These are phyloP conservation scores for Limnanthes douglasii DNA, from an alignment of 345 rosid species.

Conservation along the genomic window DNA sequence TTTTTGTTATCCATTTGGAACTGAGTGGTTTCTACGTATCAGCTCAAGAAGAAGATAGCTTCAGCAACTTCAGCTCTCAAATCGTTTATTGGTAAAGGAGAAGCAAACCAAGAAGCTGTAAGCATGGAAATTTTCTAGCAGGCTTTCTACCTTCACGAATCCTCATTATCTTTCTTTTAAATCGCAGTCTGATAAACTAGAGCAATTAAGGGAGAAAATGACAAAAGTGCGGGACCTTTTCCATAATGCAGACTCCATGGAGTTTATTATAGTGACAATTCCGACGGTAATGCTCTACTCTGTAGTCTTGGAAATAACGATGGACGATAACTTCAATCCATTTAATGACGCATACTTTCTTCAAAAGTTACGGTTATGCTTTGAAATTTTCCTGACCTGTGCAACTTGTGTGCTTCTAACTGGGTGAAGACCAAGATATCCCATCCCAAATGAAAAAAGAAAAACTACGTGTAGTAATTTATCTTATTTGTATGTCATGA, in stretches of 20 bases:
- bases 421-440: too few relatives aligned
- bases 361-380: too few relatives aligned
- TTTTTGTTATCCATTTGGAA: neutral
- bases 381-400: too few relatives aligned
- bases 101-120: conserved; percentile 32
- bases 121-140: conserved; percentile 13
- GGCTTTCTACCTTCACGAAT: neutral
- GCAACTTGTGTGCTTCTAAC: too few relatives aligned
- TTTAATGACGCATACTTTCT: too few relatives aligned
- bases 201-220: conserved; percentile 51
- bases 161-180: conserved; percentile 7
- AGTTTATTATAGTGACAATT: conserved; percentile 71
- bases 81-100: conserved; percentile 43
- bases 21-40: conserved; percentile 7
- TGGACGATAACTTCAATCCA: neutral
- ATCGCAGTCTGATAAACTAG: conserved; percentile 39
- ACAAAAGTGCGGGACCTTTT: conserved; percentile 60
- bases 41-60: conserved; percentile 60
- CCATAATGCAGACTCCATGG: conserved; percentile 34
- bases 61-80: conserved; percentile 60
- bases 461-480: too few relatives aligned
- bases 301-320: neutral
- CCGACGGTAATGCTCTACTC: conserved; percentile 44
- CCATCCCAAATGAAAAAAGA: too few relatives aligned
- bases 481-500: too few relatives aligned